These are phyloP conservation scores for Brettanomyces bruxellensis DNA, from an alignment of 805 yeast species.

Conservation along the genomic window DNA sequence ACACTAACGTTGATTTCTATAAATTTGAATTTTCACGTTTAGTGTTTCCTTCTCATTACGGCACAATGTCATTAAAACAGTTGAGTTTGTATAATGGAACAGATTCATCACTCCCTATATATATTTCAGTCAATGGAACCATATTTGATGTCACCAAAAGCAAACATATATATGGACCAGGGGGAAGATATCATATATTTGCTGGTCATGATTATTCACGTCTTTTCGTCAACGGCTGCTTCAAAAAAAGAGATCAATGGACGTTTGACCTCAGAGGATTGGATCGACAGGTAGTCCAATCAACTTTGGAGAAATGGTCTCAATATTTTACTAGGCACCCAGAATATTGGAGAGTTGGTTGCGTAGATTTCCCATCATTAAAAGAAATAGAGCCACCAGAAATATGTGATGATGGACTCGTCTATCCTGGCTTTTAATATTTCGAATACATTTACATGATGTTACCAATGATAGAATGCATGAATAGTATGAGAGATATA, in stretches of 20 bases:
- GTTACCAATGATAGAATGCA: too few species aligned
- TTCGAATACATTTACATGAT: neutral
- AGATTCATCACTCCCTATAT: constrained; percentile 40
- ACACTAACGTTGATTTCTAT: constrained; percentile 34
- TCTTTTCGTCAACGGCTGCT: constrained; percentile 65
- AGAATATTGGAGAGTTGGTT: constrained; percentile 57
- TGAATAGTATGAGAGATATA: neutral
- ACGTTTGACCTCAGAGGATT: constrained; percentile 63
- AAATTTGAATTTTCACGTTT: constrained; percentile 11
- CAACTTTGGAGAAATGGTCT: constrained; percentile 42
- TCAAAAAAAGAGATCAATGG: constrained; percentile 40
- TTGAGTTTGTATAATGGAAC: constrained; percentile 45
- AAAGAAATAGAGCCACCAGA: constrained; percentile 42
- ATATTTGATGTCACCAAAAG: constrained; percentile 56
- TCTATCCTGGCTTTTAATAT: constrained; percentile 5
- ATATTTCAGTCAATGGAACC: constrained; percentile 48
- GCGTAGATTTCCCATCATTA: constrained; percentile 34
- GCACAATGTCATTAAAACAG: constrained; percentile 34
- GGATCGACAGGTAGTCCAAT: constrained; percentile 25
- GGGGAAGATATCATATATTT: constrained; percentile 41
- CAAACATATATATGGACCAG: constrained; percentile 44
- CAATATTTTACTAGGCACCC: constrained; percentile 33
- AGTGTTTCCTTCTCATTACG: constrained; percentile 7
- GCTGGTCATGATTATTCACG: constrained; percentile 64
- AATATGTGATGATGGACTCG: constrained; percentile 24